Base-by-base conservation (phyloP, 495 filamentous ascomycete genomes). In the Penicillium egyptiacum region DNA sequence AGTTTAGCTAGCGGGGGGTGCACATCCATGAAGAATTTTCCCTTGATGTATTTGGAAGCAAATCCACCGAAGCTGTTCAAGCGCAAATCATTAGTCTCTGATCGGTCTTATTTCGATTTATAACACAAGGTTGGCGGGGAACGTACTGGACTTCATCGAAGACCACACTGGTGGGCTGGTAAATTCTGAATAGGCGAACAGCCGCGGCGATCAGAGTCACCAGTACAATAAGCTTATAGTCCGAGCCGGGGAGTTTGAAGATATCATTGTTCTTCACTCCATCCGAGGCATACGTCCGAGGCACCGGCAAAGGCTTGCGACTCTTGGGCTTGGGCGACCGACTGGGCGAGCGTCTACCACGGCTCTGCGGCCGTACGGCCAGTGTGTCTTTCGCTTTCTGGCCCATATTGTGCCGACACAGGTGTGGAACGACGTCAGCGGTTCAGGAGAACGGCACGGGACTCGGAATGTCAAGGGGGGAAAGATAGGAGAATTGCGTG, bases 71-170 rank as follows among this genome's bases (percentile, higher is more conserved):
- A 98, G 71, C 92, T 96, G 66, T 67, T 50, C 14, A 48, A 35
- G 14, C 19, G 40, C 1, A 28, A 1, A 20, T 41, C 1, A 35
- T 49, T 45, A 53, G 59, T 62, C 20, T 53, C 35, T 30, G 30
- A 25, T 20, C 33, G 28, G 49, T 14, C 19, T 44, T 3, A 25
- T 47, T 23, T 20, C 44, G 44, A 26, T 60, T 20, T 2, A 51
- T 14, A n/a, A 20, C 22, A 30, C 14, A 26, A 28, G 30, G 22
- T 51, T 30, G 31, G 30, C 11, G 23, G 11, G 31, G 58, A 51
- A 78, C 88, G 64, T 86, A 97, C 92, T 98, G 94, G 71, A 98
- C 94, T 81, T 98, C 94, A 69, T 98, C 94, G 70, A 98, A 98
- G 46, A 98, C 94, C 37, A 98, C 94, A 65, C 92, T 97, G 60